Evolutionary conservation across 257 asterid species (phyloP), one percentile per base, ranked within the genome.

Genomic region (Rehmannia glutinosa): DNA sequence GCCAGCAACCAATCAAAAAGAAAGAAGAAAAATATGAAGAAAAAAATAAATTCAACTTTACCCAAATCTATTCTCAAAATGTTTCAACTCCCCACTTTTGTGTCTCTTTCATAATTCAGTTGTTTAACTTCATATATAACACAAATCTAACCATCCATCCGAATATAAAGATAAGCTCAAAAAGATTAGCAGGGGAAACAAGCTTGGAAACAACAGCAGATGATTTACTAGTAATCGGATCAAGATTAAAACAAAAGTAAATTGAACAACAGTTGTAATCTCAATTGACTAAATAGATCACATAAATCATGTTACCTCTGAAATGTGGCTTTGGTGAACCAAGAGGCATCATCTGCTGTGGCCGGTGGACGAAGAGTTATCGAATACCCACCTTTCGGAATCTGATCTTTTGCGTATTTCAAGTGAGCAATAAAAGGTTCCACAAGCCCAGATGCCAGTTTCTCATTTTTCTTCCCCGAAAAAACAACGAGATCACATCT

Each of bases 401-500:
- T 88, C 82, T 87, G 90, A 79, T 90, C 96, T 78, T 86, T 85
- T 0, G 96, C 94, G 79, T 79, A 90, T 63, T 82, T 78, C 88
- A 90, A 74, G 83, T 90, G 97, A 75, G 94, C 76, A 62, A 87
- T 21, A 71, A 90, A 87, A 21, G 97, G 95, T 25, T 90, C 97
- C 75, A 90, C 94, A 10, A 90, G 83, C 74, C 97, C 97, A 73
- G 97, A 85, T 30, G 96, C 97, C 68, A 90, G 24, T 70, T 90
- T 90, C 94, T 90, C 96, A 71, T 54, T 84, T 62, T 61, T 83
- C 69, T 85, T 80, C 71, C 90, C 97, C 68, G 79, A 84, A 81
- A 90, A 80, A 78, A 90, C 87, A 67, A 90, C 78, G 49, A 90
- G 95, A 84, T 90, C 97, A 64, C 97, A 87, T 73, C 97, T 90